These are phyloP conservation scores for Sugiyamaella mastotermitis DNA, from an alignment of 805 yeast genomes.

Conservation along the genomic window DNA sequence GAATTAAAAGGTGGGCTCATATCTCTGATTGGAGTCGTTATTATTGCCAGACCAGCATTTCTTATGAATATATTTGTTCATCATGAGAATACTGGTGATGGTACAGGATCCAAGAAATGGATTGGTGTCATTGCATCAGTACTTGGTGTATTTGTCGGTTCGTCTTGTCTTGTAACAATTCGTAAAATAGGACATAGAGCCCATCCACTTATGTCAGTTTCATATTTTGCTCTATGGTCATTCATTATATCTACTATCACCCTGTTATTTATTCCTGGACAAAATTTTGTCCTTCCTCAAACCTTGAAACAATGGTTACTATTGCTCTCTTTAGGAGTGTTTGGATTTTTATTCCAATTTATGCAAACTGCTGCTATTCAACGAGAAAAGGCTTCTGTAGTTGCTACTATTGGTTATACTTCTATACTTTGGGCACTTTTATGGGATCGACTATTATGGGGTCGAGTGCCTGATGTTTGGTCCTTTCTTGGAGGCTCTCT, in stretches of 20 bases:
- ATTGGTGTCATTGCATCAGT: slow-evolving; percentile 60
- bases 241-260: slow-evolving; percentile 49
- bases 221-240: slow-evolving; percentile 63
- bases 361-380: slow-evolving; percentile 77
- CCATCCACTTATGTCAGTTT: slow-evolving; percentile 75
- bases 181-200: slow-evolving; percentile 72
- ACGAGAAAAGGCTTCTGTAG: slow-evolving; percentile 70
- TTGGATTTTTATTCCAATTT: slow-evolving; percentile 81
- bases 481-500: slow-evolving; percentile 64
- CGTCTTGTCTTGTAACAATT: slow-evolving; percentile 61
- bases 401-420: slow-evolving; percentile 68
- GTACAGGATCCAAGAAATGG: slow-evolving; percentile 50
- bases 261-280: slow-evolving; percentile 50
- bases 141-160: slow-evolving; percentile 63
- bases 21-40: slow-evolving; percentile 68
- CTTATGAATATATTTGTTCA: slow-evolving; percentile 43
- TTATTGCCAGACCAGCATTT: slow-evolving; percentile 77
- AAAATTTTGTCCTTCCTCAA: slow-evolving; percentile 56
- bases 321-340: slow-evolving; percentile 55
- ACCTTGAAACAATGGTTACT: slow-evolving; percentile 61
- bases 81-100: neutral
- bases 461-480: slow-evolving; percentile 63
- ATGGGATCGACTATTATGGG: slow-evolving; percentile 69
- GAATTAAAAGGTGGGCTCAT: slow-evolving; percentile 66
- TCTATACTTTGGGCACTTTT: slow-evolving; percentile 72